Evolutionary conservation across 768 basidiomycete genomes (phyloP).

Genomic region (Porphyrellus cyaneotinctus): DNA sequence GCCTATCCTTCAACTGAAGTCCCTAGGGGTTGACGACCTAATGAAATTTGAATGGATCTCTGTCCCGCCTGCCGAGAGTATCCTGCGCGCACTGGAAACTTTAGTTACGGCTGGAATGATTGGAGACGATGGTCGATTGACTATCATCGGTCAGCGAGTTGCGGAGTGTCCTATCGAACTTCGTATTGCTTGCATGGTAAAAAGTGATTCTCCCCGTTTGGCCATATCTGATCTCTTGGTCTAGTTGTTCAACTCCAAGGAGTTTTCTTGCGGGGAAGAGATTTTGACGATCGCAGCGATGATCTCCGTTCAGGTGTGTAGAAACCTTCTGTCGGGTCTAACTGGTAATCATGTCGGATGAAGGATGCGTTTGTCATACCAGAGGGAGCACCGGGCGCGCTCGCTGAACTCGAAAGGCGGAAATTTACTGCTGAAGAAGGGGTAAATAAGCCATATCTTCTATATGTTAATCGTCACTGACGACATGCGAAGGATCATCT

Average conservation of each 20-base stretch:
- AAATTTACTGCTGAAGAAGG: conserved; percentile 99
- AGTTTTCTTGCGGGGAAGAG: conserved; percentile 89
- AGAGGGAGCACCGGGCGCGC: conserved; percentile 77
- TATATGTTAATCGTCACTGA: neutral
- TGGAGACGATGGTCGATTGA: conserved; percentile 74
- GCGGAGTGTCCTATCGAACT: conserved; percentile 95
- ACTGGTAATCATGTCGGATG: neutral
- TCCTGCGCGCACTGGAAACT: conserved; percentile 82
- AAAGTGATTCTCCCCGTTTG: conserved; percentile 14
- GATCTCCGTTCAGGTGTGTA: conserved; percentile 77
- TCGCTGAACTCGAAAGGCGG: conserved; percentile 87
- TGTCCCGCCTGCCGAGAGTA: conserved; percentile 79
- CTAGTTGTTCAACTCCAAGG: conserved; percentile 82
- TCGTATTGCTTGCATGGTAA: conserved; percentile 89
- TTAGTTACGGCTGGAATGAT: conserved; percentile 80
- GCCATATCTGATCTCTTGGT: conserved; percentile 1
- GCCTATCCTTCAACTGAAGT: conserved; percentile 90
- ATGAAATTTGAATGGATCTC: conserved; percentile 97
- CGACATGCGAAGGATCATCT: conserved; percentile 72
- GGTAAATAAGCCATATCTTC: conserved; percentile 41
- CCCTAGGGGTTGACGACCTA: conserved; percentile 90
- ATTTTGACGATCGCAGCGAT: conserved; percentile 95
- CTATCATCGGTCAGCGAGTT: conserved; percentile 74
- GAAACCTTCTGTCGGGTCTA: conserved; percentile 1
- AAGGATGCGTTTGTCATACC: conserved; percentile 90